These are phyloP conservation scores for Xanthoconium separans DNA, from an alignment of 1,284 basidiomycete species.

Conservation along the genomic window DNA sequence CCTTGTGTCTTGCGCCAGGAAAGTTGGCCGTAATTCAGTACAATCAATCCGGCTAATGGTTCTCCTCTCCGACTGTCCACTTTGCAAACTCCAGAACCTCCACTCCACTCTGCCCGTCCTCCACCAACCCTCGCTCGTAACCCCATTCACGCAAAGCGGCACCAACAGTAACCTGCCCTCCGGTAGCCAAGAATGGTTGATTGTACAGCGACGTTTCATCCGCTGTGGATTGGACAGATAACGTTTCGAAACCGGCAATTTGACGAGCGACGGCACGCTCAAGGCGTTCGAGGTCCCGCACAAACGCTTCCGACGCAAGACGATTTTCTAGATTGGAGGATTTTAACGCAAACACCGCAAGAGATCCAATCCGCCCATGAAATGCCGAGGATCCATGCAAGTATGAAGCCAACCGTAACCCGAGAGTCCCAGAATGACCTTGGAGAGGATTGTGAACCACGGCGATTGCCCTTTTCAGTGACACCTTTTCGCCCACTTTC, in stretches of 20 bases:
- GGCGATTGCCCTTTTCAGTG: slow-evolving; percentile 70
- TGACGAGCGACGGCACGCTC: slow-evolving; percentile 82
- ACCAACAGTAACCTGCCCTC: slow-evolving; percentile 55
- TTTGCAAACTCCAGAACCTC: slow-evolving; percentile 63
- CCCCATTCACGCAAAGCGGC: slow-evolving; percentile 73
- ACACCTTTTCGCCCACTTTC: slow-evolving; percentile 89
- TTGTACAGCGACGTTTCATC: slow-evolving; percentile 71
- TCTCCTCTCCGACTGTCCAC: slow-evolving; percentile 62
- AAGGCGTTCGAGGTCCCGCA: slow-evolving; percentile 59
- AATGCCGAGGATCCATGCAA: slow-evolving; percentile 64
- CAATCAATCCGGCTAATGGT: slow-evolving; percentile 3
- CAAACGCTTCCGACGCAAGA: slow-evolving; percentile 45
- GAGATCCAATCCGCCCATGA: slow-evolving; percentile 70
- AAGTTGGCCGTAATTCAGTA: too few species aligned
- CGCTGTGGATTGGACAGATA: slow-evolving; percentile 46
- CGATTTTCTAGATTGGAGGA: slow-evolving; percentile 45
- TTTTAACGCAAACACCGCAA: slow-evolving; percentile 65
- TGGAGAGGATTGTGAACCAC: slow-evolving; percentile 63
- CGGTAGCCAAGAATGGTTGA: slow-evolving; percentile 81
- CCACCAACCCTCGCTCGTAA: slow-evolving; percentile 47
- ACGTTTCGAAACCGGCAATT: slow-evolving; percentile 82
- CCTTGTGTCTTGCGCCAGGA: too few species aligned
- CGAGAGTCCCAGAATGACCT: slow-evolving; percentile 37
- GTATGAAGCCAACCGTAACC: slow-evolving; percentile 75
- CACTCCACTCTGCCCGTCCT: slow-evolving; percentile 44